Evolutionary conservation across 768 basidiomycete genomes (phyloP), one percentile per base, ranked within the genome.

Genomic region (Boletellus emodensis): DNA sequence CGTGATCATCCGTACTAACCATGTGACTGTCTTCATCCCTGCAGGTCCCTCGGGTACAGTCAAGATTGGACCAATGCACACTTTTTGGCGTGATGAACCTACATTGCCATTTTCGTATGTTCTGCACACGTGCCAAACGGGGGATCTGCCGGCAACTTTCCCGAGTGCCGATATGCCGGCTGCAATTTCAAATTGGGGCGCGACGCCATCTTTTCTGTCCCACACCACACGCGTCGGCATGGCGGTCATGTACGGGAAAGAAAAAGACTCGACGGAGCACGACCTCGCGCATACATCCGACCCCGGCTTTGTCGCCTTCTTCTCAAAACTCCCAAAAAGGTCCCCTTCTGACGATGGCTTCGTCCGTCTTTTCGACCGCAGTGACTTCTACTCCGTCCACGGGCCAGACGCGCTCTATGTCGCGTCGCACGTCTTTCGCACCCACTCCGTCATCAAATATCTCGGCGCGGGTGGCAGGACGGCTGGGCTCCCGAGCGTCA

Each of bases 391-490:
- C 72, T 82, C 85, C n/a, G 85, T 84, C 1, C 92, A 97, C 62
- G 94, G 93, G 0, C 71, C 81, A 5, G 94, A 97, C 67, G 95
- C 95, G 1, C 72, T 81, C n/a, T 92, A 83, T 57, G 82, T 95
- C 55, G 94, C 95, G 5, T 75, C 82, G 17, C 79, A 90, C 58
- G 83, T 89, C 46, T 93, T 82, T 59, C 86, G 81, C 49, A 99
- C 96, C 3, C 88, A 90, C 60, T 86, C 90, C 1, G 94, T 97
- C 51, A 78, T 99, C 69, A 95, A 95, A 68, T 88, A 90, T 64
- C 82, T 96, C 37, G 95, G 95, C 6, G 63, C 70, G 0, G 80
- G 79, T 0, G 82, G 82, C 28, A 77, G 75, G 56, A 64, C 72
- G 1, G 78, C 74, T 0, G 82, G 83, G 3, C 72, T 96, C 1